phyloP scores from a whole-genome alignment of 2,329 filamentous ascomycete genomes.

The Nemania sp. region DNA sequence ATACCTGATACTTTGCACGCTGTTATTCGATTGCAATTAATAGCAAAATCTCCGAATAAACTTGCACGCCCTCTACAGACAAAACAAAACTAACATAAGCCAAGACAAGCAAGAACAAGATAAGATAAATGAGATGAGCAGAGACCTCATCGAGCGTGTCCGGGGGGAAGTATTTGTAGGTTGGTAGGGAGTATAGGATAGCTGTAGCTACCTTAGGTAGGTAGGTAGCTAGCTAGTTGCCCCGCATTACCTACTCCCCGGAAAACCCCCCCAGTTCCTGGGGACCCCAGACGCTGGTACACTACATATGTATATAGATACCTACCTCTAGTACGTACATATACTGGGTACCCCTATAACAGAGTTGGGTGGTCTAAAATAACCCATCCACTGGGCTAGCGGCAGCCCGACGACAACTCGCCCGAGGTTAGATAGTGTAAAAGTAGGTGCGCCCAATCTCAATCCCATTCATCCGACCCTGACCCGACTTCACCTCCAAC shows the following conservation, averaged over 20 bases:
- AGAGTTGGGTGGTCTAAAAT: neutral
- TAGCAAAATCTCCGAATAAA: neutral
- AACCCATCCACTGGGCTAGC: constrained; percentile 22
- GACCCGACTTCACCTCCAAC: constrained; percentile 16
- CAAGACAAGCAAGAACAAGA: neutral
- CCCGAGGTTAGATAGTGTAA: constrained; percentile 24
- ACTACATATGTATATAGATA: too few relatives aligned
- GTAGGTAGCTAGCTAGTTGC: neutral
- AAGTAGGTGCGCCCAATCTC: constrained; percentile 1
- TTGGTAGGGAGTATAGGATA: neutral
- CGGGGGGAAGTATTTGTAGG: neutral
- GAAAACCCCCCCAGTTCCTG: constrained; percentile 5
- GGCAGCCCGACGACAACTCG: constrained; percentile 8
- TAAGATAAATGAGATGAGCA: neutral
- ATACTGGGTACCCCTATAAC: neutral
- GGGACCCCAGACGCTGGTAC: constrained; percentile 16
- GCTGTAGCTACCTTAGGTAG: too few relatives aligned
- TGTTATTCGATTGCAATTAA: neutral
- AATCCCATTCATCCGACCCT: constrained; percentile 27
- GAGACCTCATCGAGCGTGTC: neutral
- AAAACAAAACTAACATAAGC: neutral
- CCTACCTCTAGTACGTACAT: too few relatives aligned
- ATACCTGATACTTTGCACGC: too few relatives aligned
- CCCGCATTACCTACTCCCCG: constrained; percentile 10
- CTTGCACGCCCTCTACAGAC: neutral